Percentiles rank a stretch among this genome's conserved stretches.
Evolutionary conservation across 2,329 filamentous ascomycete species (phyloP).

Genomic region (Lecanicillium sp.): DNA sequence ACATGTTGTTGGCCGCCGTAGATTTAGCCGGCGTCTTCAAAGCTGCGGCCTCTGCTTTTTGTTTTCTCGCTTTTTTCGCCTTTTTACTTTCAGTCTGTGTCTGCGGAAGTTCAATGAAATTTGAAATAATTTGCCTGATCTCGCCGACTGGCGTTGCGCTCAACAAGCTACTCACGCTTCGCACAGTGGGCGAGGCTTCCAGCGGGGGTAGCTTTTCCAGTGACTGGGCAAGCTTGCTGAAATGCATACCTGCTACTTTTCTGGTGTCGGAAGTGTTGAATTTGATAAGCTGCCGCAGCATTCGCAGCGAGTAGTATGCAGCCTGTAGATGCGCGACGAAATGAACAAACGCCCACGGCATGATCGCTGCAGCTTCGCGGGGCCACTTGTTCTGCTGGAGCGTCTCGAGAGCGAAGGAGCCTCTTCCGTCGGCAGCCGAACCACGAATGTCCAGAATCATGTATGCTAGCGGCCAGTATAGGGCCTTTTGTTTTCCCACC

Average conservation of each 20-base stretch:
- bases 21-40: background rate
- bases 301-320: constrained; percentile 36
- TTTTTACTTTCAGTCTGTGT: background rate
- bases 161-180: constrained; percentile 9
- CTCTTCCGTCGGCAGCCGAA: constrained; percentile 24
- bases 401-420: constrained; percentile 20
- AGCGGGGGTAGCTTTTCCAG: constrained; percentile 24
- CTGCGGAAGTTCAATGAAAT: constrained; percentile 17
- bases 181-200: constrained; percentile 21
- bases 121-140: background rate
- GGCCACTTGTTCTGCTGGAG: constrained; percentile 18
- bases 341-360: constrained; percentile 54
- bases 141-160: background rate
- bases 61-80: background rate
- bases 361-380: background rate
- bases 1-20: constrained; percentile 3
- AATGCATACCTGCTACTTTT: background rate
- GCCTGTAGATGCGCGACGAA: constrained; percentile 54
- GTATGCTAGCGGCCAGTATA: constrained; percentile 23
- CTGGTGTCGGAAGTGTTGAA: constrained; percentile 10
- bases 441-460: constrained; percentile 25
- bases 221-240: constrained; percentile 14
- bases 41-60: background rate
- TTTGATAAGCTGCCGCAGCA: constrained; percentile 33
- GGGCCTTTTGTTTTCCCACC: background rate